Conservation (phyloP, 805 yeast genomes). For the Saturnispora saitoi region DNA sequence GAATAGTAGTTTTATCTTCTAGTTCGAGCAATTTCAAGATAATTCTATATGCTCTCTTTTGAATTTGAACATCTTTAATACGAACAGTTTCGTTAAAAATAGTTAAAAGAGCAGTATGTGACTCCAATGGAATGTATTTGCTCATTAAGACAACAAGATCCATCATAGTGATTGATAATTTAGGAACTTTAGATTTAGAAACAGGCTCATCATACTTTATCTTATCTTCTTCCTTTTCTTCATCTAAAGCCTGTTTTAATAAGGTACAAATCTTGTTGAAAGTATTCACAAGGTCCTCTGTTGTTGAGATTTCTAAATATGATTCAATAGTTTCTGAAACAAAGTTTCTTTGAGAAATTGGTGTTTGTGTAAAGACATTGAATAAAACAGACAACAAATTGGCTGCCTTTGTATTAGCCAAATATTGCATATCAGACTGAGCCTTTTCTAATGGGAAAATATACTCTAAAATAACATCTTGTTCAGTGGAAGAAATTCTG, state of each 20-base stretch:
- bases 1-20: conserved; percentile 40
- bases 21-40: conserved; percentile 63
- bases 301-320: conserved; percentile 60
- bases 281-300: conserved; percentile 59
- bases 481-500: conserved; percentile 43
- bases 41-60: conserved; percentile 83
- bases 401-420: conserved; percentile 51
- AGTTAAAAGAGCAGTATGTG: conserved; percentile 67
- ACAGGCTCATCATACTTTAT: conserved; percentile 28
- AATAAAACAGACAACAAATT: conserved; percentile 80
- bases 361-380: conserved; percentile 87
- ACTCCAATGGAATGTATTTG: conserved; percentile 64
- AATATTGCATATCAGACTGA: conserved; percentile 46
- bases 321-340: conserved; percentile 81
- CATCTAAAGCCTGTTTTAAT: conserved; percentile 65
- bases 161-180: conserved; percentile 76
- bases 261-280: conserved; percentile 81
- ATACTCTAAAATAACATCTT: conserved; percentile 49
- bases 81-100: conserved; percentile 65
- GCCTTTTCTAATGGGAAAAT: conserved; percentile 56
- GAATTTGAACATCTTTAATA: conserved; percentile 56
- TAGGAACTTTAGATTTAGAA: conserved; percentile 33
- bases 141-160: conserved; percentile 85
- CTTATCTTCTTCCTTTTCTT: conserved; percentile 33
- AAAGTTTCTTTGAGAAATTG: conserved; percentile 74